phyloP scores from a whole-genome alignment of 164 flowering plant species.

The Brasenia schreberi region DNA sequence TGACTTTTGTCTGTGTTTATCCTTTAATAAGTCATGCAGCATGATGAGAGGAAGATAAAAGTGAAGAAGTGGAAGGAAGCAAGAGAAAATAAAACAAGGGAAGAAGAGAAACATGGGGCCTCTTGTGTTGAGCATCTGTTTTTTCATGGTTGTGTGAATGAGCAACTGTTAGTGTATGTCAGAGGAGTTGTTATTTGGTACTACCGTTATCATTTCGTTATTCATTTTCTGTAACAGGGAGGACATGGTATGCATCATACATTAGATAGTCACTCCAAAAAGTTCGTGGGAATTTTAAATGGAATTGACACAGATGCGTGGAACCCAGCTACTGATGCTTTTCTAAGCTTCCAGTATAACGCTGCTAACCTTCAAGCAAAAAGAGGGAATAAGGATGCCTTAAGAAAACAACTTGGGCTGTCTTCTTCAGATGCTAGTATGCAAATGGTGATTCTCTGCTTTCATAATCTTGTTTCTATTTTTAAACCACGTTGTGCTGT shows the following conservation, averaged over 20 bases:
- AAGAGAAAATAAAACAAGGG: not conserved
- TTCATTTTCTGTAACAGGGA: conserved; percentile 31
- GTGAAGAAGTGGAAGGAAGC: not conserved
- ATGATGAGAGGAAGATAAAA: not conserved
- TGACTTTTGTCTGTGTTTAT: too few relatives aligned
- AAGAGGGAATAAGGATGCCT: conserved; percentile 54
- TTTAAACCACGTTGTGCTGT: not conserved
- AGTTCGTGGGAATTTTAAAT: conserved; percentile 84
- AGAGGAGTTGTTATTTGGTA: not conserved
- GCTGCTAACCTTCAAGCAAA: conserved; percentile 77
- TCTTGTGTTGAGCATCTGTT: too few relatives aligned
- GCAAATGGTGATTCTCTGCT: conserved; percentile 54
- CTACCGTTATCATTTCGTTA: not conserved
- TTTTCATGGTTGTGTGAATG: not conserved
- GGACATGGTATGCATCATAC: conserved; percentile 79
- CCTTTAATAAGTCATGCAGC: not conserved
- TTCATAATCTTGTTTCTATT: not conserved
- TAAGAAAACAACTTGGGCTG: conserved; percentile 52
- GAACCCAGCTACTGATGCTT: conserved; percentile 77
- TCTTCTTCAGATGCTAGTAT: conserved; percentile 33
- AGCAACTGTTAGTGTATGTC: not conserved
- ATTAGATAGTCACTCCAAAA: conserved; percentile 61
- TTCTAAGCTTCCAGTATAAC: conserved; percentile 62
- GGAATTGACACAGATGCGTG: conserved; percentile 91
- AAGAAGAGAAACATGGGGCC: not conserved